Evolutionary conservation across 495 filamentous ascomycete species (phyloP), one percentile per base, ranked within the genome.

Genomic region (Penicillium crystallinum): DNA sequence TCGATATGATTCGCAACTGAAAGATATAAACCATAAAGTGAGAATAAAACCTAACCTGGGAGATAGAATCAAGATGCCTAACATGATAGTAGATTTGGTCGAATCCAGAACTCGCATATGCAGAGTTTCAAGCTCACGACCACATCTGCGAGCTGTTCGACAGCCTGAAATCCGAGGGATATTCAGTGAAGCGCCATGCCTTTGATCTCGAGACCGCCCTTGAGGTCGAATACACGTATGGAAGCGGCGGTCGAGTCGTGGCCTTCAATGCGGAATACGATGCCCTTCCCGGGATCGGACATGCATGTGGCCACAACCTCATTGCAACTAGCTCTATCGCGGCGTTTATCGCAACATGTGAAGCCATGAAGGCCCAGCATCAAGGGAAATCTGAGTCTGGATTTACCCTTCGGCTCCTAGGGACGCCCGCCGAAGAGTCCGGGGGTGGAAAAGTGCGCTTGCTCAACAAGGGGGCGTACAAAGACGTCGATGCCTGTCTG

Each of bases 191-290:
- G 5, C 74, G 75, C 0, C 64, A 70, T 19, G 50, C 76, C 0
- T 83, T 81, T 55, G 77, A 73, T 0, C 54, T 84, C 17, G 62
- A 71, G 7, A 86, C 83, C 2, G 77, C 83, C 4, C 79, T 82
- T 57, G 73, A 81, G 21, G 72, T 79, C n/a, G 70, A 78, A 4
- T 83, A 72, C 38, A 71, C 72, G 15, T 66, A 67, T 15, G 77
- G 77, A 11, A 55, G 45, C 1, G 59, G 61, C 0, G 80, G 81
- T 0, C 77, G 76, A 0, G 61, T 75, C 0, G 68, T 86, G 12
- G 75, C 71, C 0, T 84, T 80, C 57, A 84, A 84, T 42, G 78
- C 77, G 9, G 81, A 84, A 56, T 82, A 82, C 62, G 80, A 78
- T 53, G 75, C 73, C 1, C 70, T 78, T 0, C 64, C 72, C 0